phyloP scores from a whole-genome alignment of 495 filamentous ascomycete genomes.

The Annulohypoxylon maeteangense region DNA sequence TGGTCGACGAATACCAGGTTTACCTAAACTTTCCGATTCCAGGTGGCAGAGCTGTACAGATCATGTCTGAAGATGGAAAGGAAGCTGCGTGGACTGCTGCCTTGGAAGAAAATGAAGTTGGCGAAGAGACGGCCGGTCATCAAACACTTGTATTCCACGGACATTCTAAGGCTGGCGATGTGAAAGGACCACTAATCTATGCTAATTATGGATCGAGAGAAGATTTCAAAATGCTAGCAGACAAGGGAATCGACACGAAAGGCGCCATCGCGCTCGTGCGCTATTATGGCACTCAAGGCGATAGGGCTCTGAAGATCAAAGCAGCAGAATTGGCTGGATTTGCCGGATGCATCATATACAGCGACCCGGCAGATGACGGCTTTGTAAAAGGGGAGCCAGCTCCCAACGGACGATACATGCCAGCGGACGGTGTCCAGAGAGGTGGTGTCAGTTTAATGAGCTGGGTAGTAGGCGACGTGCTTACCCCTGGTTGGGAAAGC shows the following conservation, averaged over 20 bases:
- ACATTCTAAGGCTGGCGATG: conserved; percentile 86
- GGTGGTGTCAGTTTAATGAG: conserved; percentile 85
- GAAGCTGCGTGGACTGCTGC: conserved; percentile 80
- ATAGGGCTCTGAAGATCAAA: conserved; percentile 84
- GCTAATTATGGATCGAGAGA: conserved; percentile 89
- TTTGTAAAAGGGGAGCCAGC: conserved; percentile 74
- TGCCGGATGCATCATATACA: conserved; percentile 89
- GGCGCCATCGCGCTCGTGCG: conserved; percentile 88
- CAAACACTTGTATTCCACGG: conserved; percentile 86
- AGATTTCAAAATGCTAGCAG: conserved; percentile 78
- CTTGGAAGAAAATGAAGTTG: conserved; percentile 77
- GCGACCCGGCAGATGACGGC: conserved; percentile 84
- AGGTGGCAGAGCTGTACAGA: conserved; percentile 81
- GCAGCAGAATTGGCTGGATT: conserved; percentile 87
- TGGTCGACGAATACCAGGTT: conserved; percentile 80
- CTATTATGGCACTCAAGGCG: conserved; percentile 77
- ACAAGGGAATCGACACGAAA: conserved; percentile 75
- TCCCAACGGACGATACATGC: conserved; percentile 80
- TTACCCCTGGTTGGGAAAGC: conserved; percentile 88
- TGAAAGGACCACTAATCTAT: conserved; percentile 92
- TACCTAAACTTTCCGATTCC: conserved; percentile 91
- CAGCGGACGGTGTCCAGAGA: conserved; percentile 81
- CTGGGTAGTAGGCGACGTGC: conserved; percentile 86
- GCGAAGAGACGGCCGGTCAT: conserved; percentile 61
- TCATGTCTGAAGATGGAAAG: conserved; percentile 72